A percentile compares a stretch with the other conserved stretches of the same genome.
Conservation (phyloP, 2,329 filamentous ascomycete species). For the Aspergillus uvarum region DNA sequence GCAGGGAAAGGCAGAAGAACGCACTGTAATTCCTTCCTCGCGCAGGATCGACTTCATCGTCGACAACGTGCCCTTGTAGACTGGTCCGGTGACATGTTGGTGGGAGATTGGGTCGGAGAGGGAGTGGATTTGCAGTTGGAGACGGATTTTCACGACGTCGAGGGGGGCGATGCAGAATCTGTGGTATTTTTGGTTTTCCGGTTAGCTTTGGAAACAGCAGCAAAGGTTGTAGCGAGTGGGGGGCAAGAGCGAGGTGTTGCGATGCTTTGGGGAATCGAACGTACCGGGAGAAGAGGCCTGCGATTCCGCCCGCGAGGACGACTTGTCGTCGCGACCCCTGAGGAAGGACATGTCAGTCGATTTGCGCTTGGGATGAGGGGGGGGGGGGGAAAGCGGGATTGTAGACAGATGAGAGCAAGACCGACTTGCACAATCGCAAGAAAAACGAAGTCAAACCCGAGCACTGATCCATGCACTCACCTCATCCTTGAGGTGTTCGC, state of each 20-base stretch:
- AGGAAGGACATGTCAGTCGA: not conserved
- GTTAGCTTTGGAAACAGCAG: too few species aligned
- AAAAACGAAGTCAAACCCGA: not conserved
- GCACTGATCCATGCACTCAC: slow-evolving; percentile 37
- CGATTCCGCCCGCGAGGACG: slow-evolving; percentile 64
- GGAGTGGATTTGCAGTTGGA: slow-evolving; percentile 88
- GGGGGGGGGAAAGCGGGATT: too few species aligned
- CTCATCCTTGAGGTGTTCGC: slow-evolving; percentile 69
- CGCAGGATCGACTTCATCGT: slow-evolving; percentile 75
- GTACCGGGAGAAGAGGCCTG: slow-evolving; percentile 85
- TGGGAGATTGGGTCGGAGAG: slow-evolving; percentile 70
- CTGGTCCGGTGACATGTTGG: slow-evolving; percentile 45
- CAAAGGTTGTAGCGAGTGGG: not conserved
- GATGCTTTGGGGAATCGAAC: slow-evolving; percentile 8
- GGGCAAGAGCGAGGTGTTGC: not conserved
- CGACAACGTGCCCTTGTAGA: slow-evolving; percentile 70
- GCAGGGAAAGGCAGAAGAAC: slow-evolving; percentile 9
- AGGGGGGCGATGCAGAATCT: slow-evolving; percentile 93
- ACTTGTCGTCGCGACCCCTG: slow-evolving; percentile 68
- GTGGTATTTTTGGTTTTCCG: not conserved
- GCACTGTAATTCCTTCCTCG: slow-evolving; percentile 74
- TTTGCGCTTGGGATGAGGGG: too few species aligned
- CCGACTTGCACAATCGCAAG: not conserved
- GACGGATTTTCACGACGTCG: slow-evolving; percentile 96
- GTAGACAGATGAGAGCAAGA: not conserved